Evolutionary conservation across 805 yeast genomes (phyloP).

Genomic region (Kodamaea neixiangensis): DNA sequence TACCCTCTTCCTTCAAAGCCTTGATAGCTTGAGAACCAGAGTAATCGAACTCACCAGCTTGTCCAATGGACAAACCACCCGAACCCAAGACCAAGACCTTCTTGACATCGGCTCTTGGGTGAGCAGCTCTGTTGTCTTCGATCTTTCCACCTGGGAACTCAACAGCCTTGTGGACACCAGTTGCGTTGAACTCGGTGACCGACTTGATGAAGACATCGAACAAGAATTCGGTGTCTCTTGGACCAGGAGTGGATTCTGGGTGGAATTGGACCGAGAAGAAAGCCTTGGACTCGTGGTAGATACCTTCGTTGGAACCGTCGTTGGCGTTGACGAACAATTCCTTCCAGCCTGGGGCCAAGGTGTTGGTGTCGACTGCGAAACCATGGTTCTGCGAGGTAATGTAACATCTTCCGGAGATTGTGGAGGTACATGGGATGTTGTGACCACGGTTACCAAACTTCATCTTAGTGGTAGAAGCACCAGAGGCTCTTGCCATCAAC

Average conservation of each 20-base stretch:
- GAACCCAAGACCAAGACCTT: constrained; percentile 94
- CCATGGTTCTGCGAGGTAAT: constrained; percentile 99
- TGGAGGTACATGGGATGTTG: constrained; percentile 92
- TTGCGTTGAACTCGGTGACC: constrained; percentile 62
- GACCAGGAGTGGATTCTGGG: constrained; percentile 99
- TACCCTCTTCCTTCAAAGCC: constrained; percentile 97
- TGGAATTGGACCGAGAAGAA: constrained; percentile 98
- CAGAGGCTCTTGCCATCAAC: constrained; percentile 90
- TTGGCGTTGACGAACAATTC: constrained; percentile 94
- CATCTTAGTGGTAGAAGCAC: constrained; percentile 88
- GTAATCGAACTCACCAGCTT: constrained; percentile 99
- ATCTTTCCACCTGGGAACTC: constrained; percentile 87
- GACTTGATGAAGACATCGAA: constrained; percentile 90
- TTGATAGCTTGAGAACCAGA: constrained; percentile 99
- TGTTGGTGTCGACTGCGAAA: constrained; percentile 85
- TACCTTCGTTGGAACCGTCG: constrained; percentile 98
- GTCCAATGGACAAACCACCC: constrained; percentile 98
- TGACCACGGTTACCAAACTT: constrained; percentile 99
- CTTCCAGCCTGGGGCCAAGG: constrained; percentile 82
- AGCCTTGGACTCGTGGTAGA: constrained; percentile 84
- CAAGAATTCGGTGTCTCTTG: constrained; percentile 96
- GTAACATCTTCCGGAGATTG: constrained; percentile 92
- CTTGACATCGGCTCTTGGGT: constrained; percentile 81
- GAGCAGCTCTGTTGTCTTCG: constrained; percentile 71
- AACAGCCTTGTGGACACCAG: constrained; percentile 67